A percentile compares a stretch with the other conserved stretches of the same genome.
Evolutionary conservation across 495 filamentous ascomycete species (phyloP).

Genomic region (Penicillium nucicola): DNA sequence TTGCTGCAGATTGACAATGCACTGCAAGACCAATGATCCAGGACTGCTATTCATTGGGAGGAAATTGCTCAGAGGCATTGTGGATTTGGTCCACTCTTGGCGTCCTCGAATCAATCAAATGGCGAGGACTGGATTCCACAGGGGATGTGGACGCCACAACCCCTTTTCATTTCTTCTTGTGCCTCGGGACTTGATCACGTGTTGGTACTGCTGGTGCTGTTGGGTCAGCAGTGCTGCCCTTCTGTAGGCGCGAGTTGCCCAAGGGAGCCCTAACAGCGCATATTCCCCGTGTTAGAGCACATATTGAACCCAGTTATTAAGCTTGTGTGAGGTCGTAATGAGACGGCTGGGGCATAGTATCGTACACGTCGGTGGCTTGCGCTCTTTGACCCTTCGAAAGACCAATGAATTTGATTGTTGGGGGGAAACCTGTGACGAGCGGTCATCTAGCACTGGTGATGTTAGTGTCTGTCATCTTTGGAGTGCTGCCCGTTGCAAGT

Average conservation of each 20-base stretch:
- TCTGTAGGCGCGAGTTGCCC: not conserved
- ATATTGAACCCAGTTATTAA: not conserved
- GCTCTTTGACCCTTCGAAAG: not conserved
- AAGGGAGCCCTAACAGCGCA: not conserved
- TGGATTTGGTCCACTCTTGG: conserved; percentile 7
- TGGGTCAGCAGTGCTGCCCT: not conserved
- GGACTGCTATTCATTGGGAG: not conserved
- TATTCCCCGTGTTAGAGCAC: not conserved
- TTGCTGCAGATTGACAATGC: conserved; percentile 1
- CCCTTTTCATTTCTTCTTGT: not conserved
- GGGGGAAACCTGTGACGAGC: not conserved
- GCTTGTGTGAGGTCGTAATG: not conserved
- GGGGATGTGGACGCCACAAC: not conserved
- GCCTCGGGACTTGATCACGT: not conserved
- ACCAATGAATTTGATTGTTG: not conserved
- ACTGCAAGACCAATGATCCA: not conserved
- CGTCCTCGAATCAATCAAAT: not conserved
- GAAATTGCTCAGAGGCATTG: not conserved
- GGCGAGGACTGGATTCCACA: not conserved
- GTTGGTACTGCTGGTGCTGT: not conserved
- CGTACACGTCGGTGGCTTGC: not conserved
- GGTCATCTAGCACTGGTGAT: not conserved
- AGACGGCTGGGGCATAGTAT: not conserved
- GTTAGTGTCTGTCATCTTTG: not conserved
- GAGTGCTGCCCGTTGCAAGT: not conserved